Evolutionary conservation across 1,284 basidiomycete species (phyloP).

Genomic region (Ceratobasidium sp.): DNA sequence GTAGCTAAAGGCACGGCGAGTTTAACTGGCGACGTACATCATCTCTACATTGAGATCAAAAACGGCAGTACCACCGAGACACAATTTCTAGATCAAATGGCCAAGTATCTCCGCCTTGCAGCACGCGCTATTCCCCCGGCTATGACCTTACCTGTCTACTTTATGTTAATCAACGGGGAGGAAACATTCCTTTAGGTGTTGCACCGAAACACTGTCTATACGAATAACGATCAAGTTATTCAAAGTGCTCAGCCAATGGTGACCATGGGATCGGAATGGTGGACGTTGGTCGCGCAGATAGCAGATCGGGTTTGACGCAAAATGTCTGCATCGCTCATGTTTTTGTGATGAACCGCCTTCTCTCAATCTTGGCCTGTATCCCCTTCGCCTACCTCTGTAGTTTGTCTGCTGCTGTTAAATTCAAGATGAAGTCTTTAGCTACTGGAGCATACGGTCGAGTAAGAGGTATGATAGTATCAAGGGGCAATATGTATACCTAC

Average conservation of each 20-base stretch:
- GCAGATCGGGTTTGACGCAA: background rate
- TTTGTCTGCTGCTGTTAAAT: no score
- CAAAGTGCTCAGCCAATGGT: background rate
- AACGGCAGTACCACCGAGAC: background rate
- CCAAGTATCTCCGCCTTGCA: background rate
- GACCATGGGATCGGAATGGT: background rate
- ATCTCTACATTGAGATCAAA: conserved; percentile 9
- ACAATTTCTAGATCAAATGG: background rate
- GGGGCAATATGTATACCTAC: no score
- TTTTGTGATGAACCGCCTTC: no score
- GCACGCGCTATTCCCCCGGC: background rate
- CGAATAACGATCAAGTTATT: background rate
- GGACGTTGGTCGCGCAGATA: background rate
- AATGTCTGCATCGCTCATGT: no score
- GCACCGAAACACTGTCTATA: background rate
- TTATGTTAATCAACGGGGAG: background rate
- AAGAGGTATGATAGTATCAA: no score
- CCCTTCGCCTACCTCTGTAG: no score
- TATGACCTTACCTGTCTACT: background rate
- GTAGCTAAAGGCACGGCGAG: background rate
- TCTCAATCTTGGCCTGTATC: no score
- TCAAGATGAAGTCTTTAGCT: no score
- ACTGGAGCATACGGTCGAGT: no score
- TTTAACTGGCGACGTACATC: background rate
- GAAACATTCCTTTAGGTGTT: background rate